phyloP scores from a whole-genome alignment of 352 stramenopile species.

The Globisporangium takayamanum region DNA sequence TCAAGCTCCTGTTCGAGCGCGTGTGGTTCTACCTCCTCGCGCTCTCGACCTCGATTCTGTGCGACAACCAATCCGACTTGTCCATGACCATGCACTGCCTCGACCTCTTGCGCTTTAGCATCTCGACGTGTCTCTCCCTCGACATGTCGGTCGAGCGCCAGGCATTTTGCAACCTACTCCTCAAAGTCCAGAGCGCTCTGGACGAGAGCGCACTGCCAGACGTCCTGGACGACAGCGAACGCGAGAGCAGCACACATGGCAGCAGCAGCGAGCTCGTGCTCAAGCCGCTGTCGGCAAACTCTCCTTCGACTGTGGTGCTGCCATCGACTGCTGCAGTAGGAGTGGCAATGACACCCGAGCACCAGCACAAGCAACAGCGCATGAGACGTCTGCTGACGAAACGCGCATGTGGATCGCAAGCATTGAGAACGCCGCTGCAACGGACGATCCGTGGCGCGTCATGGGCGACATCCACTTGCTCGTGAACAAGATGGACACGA shows the following conservation, averaged over 20 bases:
- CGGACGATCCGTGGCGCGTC: constrained; percentile 68
- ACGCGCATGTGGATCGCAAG: constrained; percentile 41
- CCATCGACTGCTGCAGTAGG: background rate
- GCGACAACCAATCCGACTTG: constrained; percentile 70
- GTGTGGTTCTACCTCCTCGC: constrained; percentile 95
- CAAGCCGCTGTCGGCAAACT: background rate
- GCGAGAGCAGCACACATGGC: background rate
- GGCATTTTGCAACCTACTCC: constrained; percentile 69
- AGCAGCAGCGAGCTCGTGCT: constrained; percentile 4
- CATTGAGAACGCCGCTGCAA: constrained; percentile 56
- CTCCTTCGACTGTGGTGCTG: background rate
- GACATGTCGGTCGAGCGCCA: constrained; percentile 69
- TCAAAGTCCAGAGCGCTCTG: constrained; percentile 63
- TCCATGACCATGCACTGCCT: constrained; percentile 77
- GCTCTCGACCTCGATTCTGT: constrained; percentile 78
- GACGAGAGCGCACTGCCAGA: constrained; percentile 20
- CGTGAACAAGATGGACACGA: constrained; percentile 82
- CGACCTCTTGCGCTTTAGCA: constrained; percentile 72
- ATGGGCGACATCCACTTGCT: constrained; percentile 89
- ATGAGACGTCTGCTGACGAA: background rate
- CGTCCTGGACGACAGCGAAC: background rate
- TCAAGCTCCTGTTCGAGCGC: constrained; percentile 89
- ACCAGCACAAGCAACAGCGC: background rate
- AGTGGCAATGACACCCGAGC: constrained; percentile 13
- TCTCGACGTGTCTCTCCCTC: constrained; percentile 81